Evolutionary conservation across 2,329 filamentous ascomycete species (phyloP).

Genomic region (Calonectria henricotiae): DNA sequence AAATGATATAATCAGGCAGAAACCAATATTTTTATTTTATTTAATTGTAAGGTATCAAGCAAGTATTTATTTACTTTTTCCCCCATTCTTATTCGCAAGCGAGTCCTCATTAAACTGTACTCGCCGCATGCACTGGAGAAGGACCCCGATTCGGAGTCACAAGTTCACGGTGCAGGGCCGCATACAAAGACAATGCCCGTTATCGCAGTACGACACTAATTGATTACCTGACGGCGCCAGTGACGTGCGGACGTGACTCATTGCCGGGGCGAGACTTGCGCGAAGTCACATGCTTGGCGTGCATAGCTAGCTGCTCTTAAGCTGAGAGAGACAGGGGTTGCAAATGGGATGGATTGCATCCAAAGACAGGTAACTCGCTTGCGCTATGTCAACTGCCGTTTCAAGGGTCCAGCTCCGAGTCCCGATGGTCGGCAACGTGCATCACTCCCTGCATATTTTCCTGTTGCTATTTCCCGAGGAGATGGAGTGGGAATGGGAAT

Average conservation of each 20-base stretch:
- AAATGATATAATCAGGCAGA: conserved; percentile 18
- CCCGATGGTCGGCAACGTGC: conserved; percentile 12
- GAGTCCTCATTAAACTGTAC: conserved; percentile 15
- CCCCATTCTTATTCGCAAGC: background rate
- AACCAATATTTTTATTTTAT: background rate
- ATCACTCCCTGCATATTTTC: background rate
- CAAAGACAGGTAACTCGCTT: background rate
- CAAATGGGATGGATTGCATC: background rate
- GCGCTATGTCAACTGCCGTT: conserved; percentile 11
- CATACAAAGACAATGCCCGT: background rate
- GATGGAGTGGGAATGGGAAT: background rate
- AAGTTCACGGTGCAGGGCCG: background rate
- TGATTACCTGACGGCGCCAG: conserved; percentile 1
- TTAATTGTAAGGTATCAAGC: background rate
- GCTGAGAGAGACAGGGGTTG: background rate
- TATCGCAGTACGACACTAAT: conserved; percentile 24
- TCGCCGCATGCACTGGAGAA: background rate
- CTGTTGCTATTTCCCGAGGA: background rate
- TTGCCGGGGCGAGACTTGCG: conserved; percentile 34
- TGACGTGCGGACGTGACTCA: conserved; percentile 38
- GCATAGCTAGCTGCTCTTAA: background rate
- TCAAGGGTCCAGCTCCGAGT: background rate
- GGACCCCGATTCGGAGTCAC: conserved; percentile 25
- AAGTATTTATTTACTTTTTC: conserved; percentile 19
- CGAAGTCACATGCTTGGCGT: conserved; percentile 38